phyloP scores from a whole-genome alignment of 1,139 yeast species.

The Taiozyma sp. region DNA sequence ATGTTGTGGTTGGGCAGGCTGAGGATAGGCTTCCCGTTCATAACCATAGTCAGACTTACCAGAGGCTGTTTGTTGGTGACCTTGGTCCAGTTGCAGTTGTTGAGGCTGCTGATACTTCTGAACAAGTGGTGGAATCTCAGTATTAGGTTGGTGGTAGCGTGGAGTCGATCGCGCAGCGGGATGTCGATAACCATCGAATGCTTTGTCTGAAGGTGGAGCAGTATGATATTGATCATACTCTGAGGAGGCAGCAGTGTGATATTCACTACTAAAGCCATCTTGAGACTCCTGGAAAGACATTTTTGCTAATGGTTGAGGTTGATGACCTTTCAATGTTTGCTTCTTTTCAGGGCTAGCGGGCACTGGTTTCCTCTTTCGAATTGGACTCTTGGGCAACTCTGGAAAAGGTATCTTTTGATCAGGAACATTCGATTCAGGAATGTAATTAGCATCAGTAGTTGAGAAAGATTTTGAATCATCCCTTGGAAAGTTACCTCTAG shows the following conservation, averaged over 20 bases:
- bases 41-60: not conserved
- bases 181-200: not conserved
- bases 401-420: not conserved
- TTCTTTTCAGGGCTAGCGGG: not conserved
- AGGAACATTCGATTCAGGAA: not conserved
- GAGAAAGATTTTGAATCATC: not conserved
- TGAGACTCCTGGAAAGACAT: not conserved
- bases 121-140: not conserved
- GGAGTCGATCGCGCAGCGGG: not conserved
- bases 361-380: not conserved
- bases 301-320: not conserved
- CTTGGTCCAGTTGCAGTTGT: not conserved
- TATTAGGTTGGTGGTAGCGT: not conserved
- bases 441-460: not conserved
- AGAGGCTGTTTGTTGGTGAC: not conserved
- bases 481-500: not conserved
- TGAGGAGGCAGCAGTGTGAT: not conserved
- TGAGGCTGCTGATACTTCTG: not conserved
- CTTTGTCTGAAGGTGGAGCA: not conserved
- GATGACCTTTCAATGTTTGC: slow-evolving; percentile 5
- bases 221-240: not conserved
- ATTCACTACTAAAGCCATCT: not conserved
- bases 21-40: not conserved
- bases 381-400: not conserved
- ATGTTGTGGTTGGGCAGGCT: not conserved